Evolutionary conservation across 1,284 basidiomycete genomes (phyloP).

Genomic region (Trichosporon ovoides): DNA sequence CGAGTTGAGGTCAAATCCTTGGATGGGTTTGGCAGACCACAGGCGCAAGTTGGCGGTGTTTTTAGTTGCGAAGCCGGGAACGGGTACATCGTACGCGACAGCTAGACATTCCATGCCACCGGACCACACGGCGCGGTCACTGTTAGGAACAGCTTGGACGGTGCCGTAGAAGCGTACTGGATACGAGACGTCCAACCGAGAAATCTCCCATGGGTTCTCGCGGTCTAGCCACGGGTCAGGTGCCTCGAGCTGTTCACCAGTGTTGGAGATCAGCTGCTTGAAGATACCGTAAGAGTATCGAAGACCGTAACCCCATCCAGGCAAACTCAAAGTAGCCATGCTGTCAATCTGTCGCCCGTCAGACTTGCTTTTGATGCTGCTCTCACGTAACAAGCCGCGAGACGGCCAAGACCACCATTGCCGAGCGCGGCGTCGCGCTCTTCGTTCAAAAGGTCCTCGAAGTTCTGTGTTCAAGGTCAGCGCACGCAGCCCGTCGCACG

Average conservation of each 20-base stretch:
- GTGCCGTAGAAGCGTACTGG: constrained; percentile 76
- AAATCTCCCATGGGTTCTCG: constrained; percentile 77
- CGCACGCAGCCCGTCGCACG: background rate
- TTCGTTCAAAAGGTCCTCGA: constrained; percentile 76
- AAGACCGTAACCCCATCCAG: constrained; percentile 83
- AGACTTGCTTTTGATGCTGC: background rate
- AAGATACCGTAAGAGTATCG: constrained; percentile 87
- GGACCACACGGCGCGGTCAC: constrained; percentile 65
- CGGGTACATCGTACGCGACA: constrained; percentile 79
- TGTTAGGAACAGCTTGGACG: constrained; percentile 62
- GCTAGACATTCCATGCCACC: constrained; percentile 88
- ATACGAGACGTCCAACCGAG: constrained; percentile 68
- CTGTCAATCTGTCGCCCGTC: constrained; percentile 38
- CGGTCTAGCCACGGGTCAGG: constrained; percentile 88
- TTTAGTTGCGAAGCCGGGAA: constrained; percentile 62
- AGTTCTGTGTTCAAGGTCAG: constrained; percentile 49
- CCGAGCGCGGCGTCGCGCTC: constrained; percentile 87
- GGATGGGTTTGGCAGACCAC: constrained; percentile 71
- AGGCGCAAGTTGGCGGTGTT: constrained; percentile 52
- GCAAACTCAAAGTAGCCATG: constrained; percentile 68
- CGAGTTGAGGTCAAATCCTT: constrained; percentile 84
- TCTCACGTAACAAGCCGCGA: constrained; percentile 82
- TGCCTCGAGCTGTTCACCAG: constrained; percentile 77
- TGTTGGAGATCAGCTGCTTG: constrained; percentile 72
- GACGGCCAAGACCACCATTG: constrained; percentile 74